Evolutionary conservation across 257 asterid genomes (phyloP), one percentile per base, ranked within the genome.

Genomic region (Eustoma russellianum): DNA sequence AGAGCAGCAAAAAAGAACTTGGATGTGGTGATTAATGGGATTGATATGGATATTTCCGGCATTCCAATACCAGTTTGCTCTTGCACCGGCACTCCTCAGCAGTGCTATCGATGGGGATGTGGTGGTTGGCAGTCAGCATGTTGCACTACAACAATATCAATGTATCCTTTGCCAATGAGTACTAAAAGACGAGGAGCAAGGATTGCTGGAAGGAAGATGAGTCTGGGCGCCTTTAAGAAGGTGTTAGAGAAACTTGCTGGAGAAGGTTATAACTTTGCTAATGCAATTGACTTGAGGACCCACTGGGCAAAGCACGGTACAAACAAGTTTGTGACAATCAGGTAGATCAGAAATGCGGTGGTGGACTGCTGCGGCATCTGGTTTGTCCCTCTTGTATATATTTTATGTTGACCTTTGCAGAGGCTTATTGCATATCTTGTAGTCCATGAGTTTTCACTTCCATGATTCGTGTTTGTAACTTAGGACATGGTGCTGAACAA

Each of bases 121-220:
- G 98, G 98, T 41, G 98, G 98, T 17, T 90, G 98, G 98, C 98
- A 90, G 64, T 86, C 96, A 0, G 98, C 98, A 5, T 90, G 98
- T 54, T 90, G 98, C 67, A 90, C 98, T 58, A 86, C 96, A 0
- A 83, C 93, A 28, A 82, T 90, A 69, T 86, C 96, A 0, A 81
- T 80, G 94, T 86, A 90, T 55, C 98, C 98, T 3, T 71, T 90
- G 79, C 98, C 98, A 0, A 90, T 90, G 98, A 90, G 93, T 70
- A 73, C 87, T 15, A 90, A 90, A 63, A 70, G 98, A 47, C 96
- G 98, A 15, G 96, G 96, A 5, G 96, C 98, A 1, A 74, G 98
- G 46, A 90, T 90, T 34, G 95, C 98, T 14, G 98, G 98, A n/a
- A 69, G 98, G 43, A 90, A 90, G 78, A 90, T 90, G 98, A 90